phyloP scores from a whole-genome alignment of 768 basidiomycete species.

The Amanita exitialis region DNA sequence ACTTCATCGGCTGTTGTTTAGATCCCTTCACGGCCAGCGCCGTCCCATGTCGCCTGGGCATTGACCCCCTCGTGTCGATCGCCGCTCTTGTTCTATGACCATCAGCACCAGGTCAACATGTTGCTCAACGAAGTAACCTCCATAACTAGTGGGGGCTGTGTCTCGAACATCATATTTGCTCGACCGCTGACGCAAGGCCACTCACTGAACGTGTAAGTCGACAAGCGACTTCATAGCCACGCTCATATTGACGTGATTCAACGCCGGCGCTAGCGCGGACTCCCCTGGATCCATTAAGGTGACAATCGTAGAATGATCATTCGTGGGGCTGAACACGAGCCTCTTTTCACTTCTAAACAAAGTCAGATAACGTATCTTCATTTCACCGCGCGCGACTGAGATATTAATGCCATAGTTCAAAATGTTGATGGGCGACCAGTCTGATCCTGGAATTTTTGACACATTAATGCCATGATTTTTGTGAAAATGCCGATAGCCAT shows the following conservation, averaged over 20 bases:
- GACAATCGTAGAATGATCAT: not conserved
- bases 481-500: not conserved
- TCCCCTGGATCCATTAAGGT: not conserved
- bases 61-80: not conserved
- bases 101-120: not conserved
- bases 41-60: not conserved
- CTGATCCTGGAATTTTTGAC: not conserved
- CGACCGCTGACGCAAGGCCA: too few species aligned
- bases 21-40: too few species aligned
- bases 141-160: not conserved
- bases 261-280: not conserved
- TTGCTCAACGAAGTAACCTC: not conserved
- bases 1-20: not conserved
- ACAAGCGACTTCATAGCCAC: not conserved
- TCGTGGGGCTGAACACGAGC: not conserved
- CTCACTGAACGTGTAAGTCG: not conserved
- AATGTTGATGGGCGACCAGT: not conserved
- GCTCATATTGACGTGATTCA: not conserved
- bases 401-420: not conserved
- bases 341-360: not conserved
- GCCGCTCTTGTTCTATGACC: not conserved
- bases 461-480: not conserved
- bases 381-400: not conserved
- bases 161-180: not conserved
- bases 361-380: not conserved